Evolutionary conservation across 2,329 filamentous ascomycete genomes (phyloP), one percentile per base, ranked within the genome.

Genomic region (Fusarium virguliforme): DNA sequence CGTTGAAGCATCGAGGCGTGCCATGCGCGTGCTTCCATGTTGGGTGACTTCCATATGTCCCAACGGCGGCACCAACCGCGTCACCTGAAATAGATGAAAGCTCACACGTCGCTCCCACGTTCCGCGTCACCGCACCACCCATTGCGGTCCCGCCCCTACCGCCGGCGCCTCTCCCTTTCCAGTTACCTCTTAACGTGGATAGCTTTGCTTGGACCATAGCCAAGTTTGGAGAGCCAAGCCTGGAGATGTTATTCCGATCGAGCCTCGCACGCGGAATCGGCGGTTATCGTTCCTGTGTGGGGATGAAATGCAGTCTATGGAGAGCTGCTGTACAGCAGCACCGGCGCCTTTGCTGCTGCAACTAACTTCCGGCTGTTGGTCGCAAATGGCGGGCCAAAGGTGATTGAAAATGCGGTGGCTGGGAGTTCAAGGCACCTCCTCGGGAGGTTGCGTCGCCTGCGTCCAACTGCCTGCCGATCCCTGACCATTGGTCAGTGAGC

Each of bases 101-200:
- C 59, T 69, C 68, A 57, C 24, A 50, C 43, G 41, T 54, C 57
- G 34, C 35, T 43, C 48, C 50, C 69, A 55, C 37, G 58, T 61
- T 64, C 54, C 58, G 53, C 51, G 56, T 57, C 56, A 32, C 51
- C 40, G 40, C 34, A 28, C 61, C 61, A 54, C 60, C 61, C 61
- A 54, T 53, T 50, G 54, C 57, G 46, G 51, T 46, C 57, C 55
- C 34, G 54, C 62, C 57, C 30, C 51, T 43, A 55, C 58, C 67
- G 51, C 40, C 69, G 40, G 54, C 70, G 66, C 70, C 58, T 71
- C 69, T 70, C 55, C 69, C 65, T 71, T 60, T 48, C 53, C 65
- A 72, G 69, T 46, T 54, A 48, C 61, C 30, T 51, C 53, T 66
- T 69, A 60, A 56, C 58, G 26, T 58, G 18, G 43, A 26, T 56